A percentile compares a stretch with the other conserved stretches of the same genome.
Evolutionary conservation across 1,139 yeast species (phyloP).

Genomic region (Kodamaea anthophila): DNA sequence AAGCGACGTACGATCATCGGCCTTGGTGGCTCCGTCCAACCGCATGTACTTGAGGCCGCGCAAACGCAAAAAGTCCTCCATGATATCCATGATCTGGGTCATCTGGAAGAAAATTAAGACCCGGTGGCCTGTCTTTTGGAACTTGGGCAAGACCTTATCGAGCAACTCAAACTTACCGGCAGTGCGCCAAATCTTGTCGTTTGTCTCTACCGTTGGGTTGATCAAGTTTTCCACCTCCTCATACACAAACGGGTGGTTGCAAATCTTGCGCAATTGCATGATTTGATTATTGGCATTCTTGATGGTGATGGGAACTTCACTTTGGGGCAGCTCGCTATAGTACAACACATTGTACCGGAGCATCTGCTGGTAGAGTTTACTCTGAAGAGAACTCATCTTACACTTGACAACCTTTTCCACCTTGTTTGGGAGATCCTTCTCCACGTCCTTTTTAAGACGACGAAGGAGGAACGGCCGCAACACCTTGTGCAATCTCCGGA

Average conservation of each 20-base stretch:
- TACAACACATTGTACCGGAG: conserved; percentile 61
- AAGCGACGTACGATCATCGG: conserved; percentile 71
- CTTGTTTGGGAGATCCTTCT: conserved; percentile 91
- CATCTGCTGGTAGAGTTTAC: conserved; percentile 73
- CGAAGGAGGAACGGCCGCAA: conserved; percentile 89
- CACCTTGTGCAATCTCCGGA: conserved; percentile 93
- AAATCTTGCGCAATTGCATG: conserved; percentile 93
- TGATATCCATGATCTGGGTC: conserved; percentile 85
- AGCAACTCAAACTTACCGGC: conserved; percentile 76
- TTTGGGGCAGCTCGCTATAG: conserved; percentile 46
- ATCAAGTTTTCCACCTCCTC: conserved; percentile 88
- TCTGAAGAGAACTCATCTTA: conserved; percentile 85
- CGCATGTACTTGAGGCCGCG: conserved; percentile 65
- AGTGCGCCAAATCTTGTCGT: conserved; percentile 68
- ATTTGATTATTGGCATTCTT: conserved; percentile 87
- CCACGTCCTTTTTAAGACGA: conserved; percentile 95
- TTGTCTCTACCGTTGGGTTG: conserved; percentile 67
- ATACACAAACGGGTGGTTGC: conserved; percentile 96
- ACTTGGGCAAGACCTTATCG: conserved; percentile 69
- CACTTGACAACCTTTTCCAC: conserved; percentile 94
- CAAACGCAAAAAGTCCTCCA: conserved; percentile 74
- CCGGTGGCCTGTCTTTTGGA: conserved; percentile 69
- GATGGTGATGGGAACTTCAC: conserved; percentile 22
- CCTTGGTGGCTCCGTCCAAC: conserved; percentile 77
- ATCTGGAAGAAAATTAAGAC: conserved; percentile 80